phyloP scores from a whole-genome alignment of 2,329 filamentous ascomycete species.

The Phialophora chinensis region DNA sequence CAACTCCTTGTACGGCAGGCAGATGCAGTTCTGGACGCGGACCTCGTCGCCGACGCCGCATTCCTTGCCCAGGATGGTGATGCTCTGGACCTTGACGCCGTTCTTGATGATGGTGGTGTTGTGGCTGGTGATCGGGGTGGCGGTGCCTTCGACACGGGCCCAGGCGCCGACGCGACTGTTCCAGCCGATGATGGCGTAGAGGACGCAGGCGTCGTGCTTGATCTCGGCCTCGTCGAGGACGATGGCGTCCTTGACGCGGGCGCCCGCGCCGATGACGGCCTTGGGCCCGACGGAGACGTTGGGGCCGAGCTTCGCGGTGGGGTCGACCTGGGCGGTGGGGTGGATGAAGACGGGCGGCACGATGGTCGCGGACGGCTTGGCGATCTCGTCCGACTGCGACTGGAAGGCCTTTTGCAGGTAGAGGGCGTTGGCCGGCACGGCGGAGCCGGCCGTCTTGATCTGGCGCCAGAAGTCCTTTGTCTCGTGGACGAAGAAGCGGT shows the following conservation, averaged over 20 bases:
- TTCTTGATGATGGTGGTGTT: slow-evolving; percentile 96
- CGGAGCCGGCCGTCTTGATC: slow-evolving; percentile 98
- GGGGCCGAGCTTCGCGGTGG: slow-evolving; percentile 93
- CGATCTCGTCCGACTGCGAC: slow-evolving; percentile 78
- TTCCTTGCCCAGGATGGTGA: slow-evolving; percentile 97
- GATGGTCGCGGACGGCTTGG: slow-evolving; percentile 82
- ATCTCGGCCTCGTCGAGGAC: slow-evolving; percentile 94
- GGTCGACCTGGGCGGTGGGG: slow-evolving; percentile 86
- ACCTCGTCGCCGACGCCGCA: slow-evolving; percentile 93
- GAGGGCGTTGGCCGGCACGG: slow-evolving; percentile 93
- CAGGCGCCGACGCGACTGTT: slow-evolving; percentile 95
- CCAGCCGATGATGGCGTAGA: slow-evolving; percentile 98
- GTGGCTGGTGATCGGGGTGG: slow-evolving; percentile 84
- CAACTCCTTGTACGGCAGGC: slow-evolving; percentile 95
- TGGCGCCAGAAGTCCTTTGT: slow-evolving; percentile 99
- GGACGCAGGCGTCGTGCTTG: slow-evolving; percentile 92
- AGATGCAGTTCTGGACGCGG: slow-evolving; percentile 96
- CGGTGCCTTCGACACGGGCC: slow-evolving; percentile 95
- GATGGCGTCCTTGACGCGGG: slow-evolving; percentile 92
- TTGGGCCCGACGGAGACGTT: slow-evolving; percentile 97
- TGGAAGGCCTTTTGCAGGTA: slow-evolving; percentile 96
- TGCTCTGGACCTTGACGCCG: slow-evolving; percentile 96
- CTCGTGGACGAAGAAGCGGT: slow-evolving; percentile 97
- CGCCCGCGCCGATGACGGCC: slow-evolving; percentile 81
- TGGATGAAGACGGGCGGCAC: slow-evolving; percentile 95